Conservation (phyloP, 805 yeast genomes). For the Teunomyces pallodes region DNA sequence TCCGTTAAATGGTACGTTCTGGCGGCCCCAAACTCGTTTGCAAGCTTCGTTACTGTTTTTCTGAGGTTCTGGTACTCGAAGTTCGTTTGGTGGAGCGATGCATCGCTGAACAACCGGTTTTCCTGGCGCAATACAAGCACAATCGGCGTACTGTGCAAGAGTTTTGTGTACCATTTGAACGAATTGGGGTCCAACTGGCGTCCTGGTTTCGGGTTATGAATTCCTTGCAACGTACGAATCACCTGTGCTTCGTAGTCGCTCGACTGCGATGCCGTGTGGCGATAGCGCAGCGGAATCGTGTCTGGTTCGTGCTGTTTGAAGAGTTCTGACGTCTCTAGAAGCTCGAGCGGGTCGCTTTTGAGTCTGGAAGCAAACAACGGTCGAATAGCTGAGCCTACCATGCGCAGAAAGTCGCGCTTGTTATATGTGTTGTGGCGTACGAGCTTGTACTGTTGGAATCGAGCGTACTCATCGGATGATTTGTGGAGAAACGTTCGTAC, state of each 20-base stretch:
- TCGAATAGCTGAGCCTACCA: constrained; percentile 16
- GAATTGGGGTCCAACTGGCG: constrained; percentile 16
- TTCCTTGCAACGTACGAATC: constrained; percentile 24
- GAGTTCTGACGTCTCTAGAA: constrained; percentile 4
- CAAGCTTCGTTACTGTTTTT: constrained; percentile 9
- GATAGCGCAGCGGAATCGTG: constrained; percentile 9
- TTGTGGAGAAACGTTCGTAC: constrained; percentile 15
- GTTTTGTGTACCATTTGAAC: constrained; percentile 28
- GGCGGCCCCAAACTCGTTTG: constrained; percentile 7
- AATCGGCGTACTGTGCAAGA: constrained; percentile 29
- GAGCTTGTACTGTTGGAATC: constrained; percentile 21
- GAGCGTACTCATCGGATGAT: constrained; percentile 16
- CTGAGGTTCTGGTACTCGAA: constrained; percentile 17
- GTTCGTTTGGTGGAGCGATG: constrained; percentile 21
- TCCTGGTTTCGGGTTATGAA: constrained; percentile 17
- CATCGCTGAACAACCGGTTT: constrained; percentile 26
- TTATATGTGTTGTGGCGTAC: constrained; percentile 6
- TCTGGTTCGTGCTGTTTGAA: constrained; percentile 1
- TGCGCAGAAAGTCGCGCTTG: constrained; percentile 22
- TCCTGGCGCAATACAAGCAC: constrained; percentile 26
- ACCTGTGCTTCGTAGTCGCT: constrained; percentile 25
- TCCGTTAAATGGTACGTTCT: constrained; percentile 34
- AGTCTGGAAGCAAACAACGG: constrained; percentile 19
- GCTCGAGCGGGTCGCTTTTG: constrained; percentile 13
- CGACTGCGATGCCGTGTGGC: constrained; percentile 14